phyloP scores from a whole-genome alignment of 169 alveolate genomes.

The Besnoitia besnoiti region DNA sequence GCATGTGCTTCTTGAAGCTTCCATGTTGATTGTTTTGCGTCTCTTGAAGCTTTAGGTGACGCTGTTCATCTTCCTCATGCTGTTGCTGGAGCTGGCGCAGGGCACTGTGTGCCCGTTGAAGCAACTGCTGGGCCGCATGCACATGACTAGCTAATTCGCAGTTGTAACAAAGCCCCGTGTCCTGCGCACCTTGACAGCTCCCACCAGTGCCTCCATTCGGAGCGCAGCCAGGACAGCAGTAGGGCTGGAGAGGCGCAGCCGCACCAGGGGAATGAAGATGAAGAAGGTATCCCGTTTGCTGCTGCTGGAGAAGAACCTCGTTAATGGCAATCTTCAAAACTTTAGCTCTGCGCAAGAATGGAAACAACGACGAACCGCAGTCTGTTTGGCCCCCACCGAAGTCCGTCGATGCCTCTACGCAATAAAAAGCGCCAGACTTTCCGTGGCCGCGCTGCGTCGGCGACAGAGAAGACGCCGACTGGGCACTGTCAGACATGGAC shows the following conservation, averaged over 20 bases:
- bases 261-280: not conserved
- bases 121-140: slow-evolving; percentile 22
- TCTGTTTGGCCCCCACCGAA: no score
- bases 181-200: not conserved
- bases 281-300: not conserved
- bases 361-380: not conserved
- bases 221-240: not conserved
- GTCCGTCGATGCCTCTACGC: no score
- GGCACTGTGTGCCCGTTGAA: not conserved
- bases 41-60: not conserved
- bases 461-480: not conserved
- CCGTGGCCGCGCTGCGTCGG: not conserved
- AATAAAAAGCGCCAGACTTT: no score
- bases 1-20: not conserved
- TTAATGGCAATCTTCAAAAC: slow-evolving; percentile 9
- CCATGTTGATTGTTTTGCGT: not conserved
- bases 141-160: not conserved
- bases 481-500: not conserved
- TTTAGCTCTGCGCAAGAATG: not conserved
- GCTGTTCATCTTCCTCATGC: slow-evolving; percentile 22
- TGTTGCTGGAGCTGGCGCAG: not conserved
- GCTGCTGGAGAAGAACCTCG: not conserved
- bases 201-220: not conserved
- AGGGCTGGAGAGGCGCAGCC: not conserved
- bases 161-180: not conserved